phyloP scores from a whole-genome alignment of 768 basidiomycete species.

The Symmetrospora coprosmae region DNA sequence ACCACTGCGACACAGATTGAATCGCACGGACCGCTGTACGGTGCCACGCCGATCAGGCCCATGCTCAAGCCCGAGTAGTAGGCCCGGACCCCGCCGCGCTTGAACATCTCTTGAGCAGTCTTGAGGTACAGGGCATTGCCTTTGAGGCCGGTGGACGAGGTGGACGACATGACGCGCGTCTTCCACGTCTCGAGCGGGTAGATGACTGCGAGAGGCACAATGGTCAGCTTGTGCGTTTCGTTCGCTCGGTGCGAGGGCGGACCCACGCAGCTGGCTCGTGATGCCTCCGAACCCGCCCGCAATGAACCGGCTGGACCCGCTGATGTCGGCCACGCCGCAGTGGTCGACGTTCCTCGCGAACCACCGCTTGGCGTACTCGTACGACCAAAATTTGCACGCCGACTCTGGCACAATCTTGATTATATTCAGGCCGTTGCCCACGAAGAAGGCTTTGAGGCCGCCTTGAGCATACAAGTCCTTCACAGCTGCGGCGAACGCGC shows the following conservation, averaged over 20 bases:
- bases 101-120: conserved; percentile 63
- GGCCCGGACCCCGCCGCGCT: conserved; percentile 59
- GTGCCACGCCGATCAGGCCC: conserved; percentile 89
- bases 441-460: conserved; percentile 74
- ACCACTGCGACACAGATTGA: too few species aligned
- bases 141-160: conserved; percentile 42
- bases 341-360: conserved; percentile 84
- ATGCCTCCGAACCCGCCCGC: conserved; percentile 95
- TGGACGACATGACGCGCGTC: conserved; percentile 95
- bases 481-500: conserved; percentile 56
- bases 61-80: conserved; percentile 86
- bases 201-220: conserved; percentile 50
- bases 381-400: conserved; percentile 92
- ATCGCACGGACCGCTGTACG: conserved; percentile 38
- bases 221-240: neutral
- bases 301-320: conserved; percentile 78
- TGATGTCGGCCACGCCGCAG: conserved; percentile 73
- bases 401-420: conserved; percentile 87
- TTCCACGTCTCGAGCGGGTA: conserved; percentile 95
- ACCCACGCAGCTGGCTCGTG: conserved; percentile 70
- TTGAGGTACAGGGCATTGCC: conserved; percentile 41
- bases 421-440: conserved; percentile 78
- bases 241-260: conserved; percentile 26
- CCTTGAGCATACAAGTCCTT: conserved; percentile 75
- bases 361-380: conserved; percentile 87